These are phyloP conservation scores for Fusarium armeniacum DNA, from an alignment of 2,329 filamentous ascomycete species.

Conservation along the genomic window DNA sequence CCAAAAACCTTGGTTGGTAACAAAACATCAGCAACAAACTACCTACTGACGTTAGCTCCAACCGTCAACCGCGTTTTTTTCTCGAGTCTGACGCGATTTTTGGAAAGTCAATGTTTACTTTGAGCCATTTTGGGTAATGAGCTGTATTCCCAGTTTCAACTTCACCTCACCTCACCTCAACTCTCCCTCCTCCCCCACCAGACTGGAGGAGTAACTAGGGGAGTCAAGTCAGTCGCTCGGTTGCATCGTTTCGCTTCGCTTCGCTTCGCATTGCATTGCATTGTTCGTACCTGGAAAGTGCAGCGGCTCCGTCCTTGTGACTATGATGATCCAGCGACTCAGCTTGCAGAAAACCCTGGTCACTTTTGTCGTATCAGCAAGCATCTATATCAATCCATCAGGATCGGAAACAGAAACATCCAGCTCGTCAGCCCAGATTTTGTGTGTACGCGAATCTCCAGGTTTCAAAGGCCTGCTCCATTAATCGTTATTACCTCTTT, in stretches of 20 bases:
- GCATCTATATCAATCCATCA: conserved; percentile 21
- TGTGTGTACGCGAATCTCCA: conserved; percentile 30
- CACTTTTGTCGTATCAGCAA: conserved; percentile 24
- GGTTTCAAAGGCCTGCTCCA: conserved; percentile 40
- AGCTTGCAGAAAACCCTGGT: conserved; percentile 19
- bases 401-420: conserved; percentile 35
- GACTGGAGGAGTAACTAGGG: neutral
- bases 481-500: conserved; percentile 28
- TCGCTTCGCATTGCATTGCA: conserved; percentile 15
- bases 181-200: neutral
- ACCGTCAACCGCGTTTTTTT: conserved; percentile 23
- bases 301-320: conserved; percentile 42
- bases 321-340: conserved; percentile 27
- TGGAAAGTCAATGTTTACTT: conserved; percentile 35
- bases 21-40: conserved; percentile 7
- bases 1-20: neutral
- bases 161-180: neutral
- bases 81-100: conserved; percentile 9
- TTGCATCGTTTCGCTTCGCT: conserved; percentile 19
- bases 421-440: conserved; percentile 20
- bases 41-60: conserved; percentile 2
- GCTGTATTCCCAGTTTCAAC: conserved; percentile 25
- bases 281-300: conserved; percentile 39
- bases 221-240: conserved; percentile 14
- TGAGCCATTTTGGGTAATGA: conserved; percentile 38